Base-by-base conservation (phyloP, 2,329 filamentous ascomycete species). In the Aspergillus calidoustus region DNA sequence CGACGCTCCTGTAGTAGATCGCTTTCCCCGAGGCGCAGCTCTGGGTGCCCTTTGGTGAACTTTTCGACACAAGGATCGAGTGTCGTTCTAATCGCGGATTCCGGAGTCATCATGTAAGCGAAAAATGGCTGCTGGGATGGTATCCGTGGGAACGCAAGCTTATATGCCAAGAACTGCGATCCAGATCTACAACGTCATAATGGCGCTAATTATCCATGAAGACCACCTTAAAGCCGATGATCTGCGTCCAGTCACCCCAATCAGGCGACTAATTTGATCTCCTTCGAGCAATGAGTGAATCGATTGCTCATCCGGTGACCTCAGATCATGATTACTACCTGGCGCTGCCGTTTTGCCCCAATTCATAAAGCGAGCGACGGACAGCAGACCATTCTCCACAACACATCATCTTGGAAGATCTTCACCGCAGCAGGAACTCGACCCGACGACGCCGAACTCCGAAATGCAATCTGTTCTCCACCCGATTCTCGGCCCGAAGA, bases 401-500 rank as follows among this genome's bases (percentile, higher is more conserved):
- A 22, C 19, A 48, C 46, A 48, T 6, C 22, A 48, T 22, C 46
- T 23, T 8, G 23, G 8, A 25, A 5, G 8, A 9, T 7, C 22
- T 4, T 15, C 34, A 41, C 34, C 34, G 0, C 13, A 41, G 5
- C 46, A 28, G 15, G 22, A 47, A 41, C 49, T 44, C 3, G 47
- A 30, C 28, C n/a, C 34, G 5, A n/a, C 11, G 15, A n/a, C 11
- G 15, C 17, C 34, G 54, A 25, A 22, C 11, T 13, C 28, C 22
- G 22, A 17, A 11, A 58, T 60, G 55, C 63, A 65, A n/a, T 59
- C 57, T 25, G 22, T 74, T 25, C 72, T 80, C 15, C 71, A 77
- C 34, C 75, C 72, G 6, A 64, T 76, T 31, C 65, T 79, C 44
- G 77, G 79, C 2, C 77, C 78, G 0, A 74, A 72, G 19, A 70